These are phyloP conservation scores for Elsinoe perseae DNA, from an alignment of 2,329 filamentous ascomycete species.

Conservation along the genomic window DNA sequence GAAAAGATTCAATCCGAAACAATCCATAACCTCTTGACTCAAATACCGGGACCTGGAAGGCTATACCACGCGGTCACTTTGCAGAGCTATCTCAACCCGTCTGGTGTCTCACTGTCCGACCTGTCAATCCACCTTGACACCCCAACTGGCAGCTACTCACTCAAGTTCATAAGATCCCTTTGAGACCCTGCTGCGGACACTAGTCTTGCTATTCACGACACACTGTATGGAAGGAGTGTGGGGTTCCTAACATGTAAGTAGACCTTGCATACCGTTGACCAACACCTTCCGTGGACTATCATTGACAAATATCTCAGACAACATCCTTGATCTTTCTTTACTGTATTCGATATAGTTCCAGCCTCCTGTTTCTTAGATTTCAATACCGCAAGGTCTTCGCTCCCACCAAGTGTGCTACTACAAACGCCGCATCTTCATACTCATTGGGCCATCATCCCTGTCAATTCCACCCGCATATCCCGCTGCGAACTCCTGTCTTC, in stretches of 20 bases:
- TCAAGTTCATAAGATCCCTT: not conserved
- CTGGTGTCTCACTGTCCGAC: slow-evolving; percentile 16
- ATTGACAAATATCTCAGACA: slow-evolving; percentile 13
- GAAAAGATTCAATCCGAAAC: slow-evolving; percentile 11
- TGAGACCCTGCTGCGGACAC: not conserved
- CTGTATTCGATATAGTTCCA: slow-evolving; percentile 7
- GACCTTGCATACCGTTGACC: no score
- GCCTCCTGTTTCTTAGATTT: not conserved
- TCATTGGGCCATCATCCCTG: slow-evolving; percentile 9
- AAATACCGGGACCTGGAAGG: not conserved
- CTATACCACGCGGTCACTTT: slow-evolving; percentile 15
- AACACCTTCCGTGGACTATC: no score
- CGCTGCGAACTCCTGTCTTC: slow-evolving; percentile 15
- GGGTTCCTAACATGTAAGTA: not conserved
- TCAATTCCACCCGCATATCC: slow-evolving; percentile 10
- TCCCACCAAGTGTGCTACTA: not conserved
- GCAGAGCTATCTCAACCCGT: slow-evolving; percentile 9
- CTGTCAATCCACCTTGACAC: slow-evolving; percentile 13
- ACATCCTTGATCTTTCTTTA: slow-evolving; percentile 11
- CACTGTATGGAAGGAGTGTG: slow-evolving; percentile 9
- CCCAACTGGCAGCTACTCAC: not conserved
- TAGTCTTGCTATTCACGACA: not conserved
- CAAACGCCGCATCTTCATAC: slow-evolving; percentile 5
- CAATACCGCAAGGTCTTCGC: not conserved
- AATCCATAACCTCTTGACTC: slow-evolving; percentile 15